phyloP scores from a whole-genome alignment of 306 rosid genomes.

The Arachis stenosperma region DNA sequence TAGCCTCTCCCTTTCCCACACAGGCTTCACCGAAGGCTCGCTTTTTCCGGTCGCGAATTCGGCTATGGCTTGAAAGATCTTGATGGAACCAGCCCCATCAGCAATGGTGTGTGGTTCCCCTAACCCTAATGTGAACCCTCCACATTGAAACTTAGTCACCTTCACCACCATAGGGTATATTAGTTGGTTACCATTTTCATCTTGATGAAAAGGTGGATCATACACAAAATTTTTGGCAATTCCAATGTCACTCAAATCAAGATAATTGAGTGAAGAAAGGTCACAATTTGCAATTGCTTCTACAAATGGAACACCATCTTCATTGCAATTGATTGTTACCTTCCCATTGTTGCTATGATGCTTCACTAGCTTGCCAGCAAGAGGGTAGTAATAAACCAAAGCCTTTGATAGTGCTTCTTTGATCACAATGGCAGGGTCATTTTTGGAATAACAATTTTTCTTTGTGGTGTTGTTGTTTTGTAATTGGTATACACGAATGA shows the following conservation, averaged over 20 bases:
- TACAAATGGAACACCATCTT: slow-evolving; percentile 51
- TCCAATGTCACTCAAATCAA: slow-evolving; percentile 35
- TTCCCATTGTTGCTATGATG: slow-evolving; percentile 27
- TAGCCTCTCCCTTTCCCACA: slow-evolving; percentile 55
- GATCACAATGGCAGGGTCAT: slow-evolving; percentile 38
- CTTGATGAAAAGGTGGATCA: slow-evolving; percentile 20
- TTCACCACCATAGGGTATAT: slow-evolving; percentile 30
- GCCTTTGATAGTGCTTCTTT: slow-evolving; percentile 47
- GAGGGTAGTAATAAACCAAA: slow-evolving; percentile 46
- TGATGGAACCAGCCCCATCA: slow-evolving; percentile 42
- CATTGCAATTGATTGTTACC: slow-evolving; percentile 34
- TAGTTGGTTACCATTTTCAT: slow-evolving; percentile 31
- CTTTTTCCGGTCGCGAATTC: slow-evolving; percentile 46
- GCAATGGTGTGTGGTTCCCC: slow-evolving; percentile 34
- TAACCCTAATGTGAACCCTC: slow-evolving; percentile 45
- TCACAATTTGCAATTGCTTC: slow-evolving; percentile 41
- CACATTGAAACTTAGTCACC: slow-evolving; percentile 48
- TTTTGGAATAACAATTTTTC: neutral
- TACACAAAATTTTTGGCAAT: slow-evolving; percentile 12
- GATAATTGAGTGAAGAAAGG: slow-evolving; percentile 45
- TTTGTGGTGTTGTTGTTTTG: neutral
- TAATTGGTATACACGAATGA: slow-evolving; percentile 19
- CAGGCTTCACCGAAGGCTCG: slow-evolving; percentile 49
- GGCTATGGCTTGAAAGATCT: slow-evolving; percentile 42
- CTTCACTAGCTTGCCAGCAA: slow-evolving; percentile 45